Evolutionary conservation across 139 green algal species (phyloP), one percentile per base, ranked within the genome.

Genomic region (Chara braunii): DNA sequence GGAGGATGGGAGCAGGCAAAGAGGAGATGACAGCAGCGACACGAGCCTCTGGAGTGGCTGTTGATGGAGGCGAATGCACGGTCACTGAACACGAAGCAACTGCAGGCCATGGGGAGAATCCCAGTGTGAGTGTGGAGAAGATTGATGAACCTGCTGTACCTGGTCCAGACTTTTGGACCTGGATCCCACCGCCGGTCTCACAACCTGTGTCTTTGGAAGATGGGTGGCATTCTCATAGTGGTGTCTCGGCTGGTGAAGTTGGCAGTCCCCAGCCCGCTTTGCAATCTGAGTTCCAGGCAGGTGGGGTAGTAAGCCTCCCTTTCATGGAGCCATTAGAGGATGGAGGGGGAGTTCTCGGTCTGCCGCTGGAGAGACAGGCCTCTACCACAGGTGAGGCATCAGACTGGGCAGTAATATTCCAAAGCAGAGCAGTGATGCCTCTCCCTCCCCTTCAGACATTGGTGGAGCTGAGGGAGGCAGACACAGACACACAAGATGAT

Each of bases 121-220:
- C 5, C 18, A 7, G 23, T 51, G 7, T 11, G 56, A 18, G 9
- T 4, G 12, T 26, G 40, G 18, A 26, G 24, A 58, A 28, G 50
- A 12, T 58, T 11, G 50, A 30, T 11, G 50, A 14, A 11, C 28
- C 62, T 3, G 3, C 60, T 6, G 64, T 51, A 8, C 64, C 64
- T 31, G 64, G 64, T 2, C 64, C 64, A 35, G 60, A 71, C 64
- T 74, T 74, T 36, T 74, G 64, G 64, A n/a, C 33, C n/a, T 74
- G 64, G 64, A 31, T 56, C 1, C 64, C 64, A 3, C 64, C 64
- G 37, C 60, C 51, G 51, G 26, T 9, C 23, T 4, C 51, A 32
- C n/a, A n/a, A n/a, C n/a, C n/a, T n/a, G n/a, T n/a, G n/a, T n/a
- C n/a, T n/a, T n/a, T n/a, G n/a, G n/a, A n/a, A n/a, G n/a, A n/a